Conservation (phyloP, 2,329 filamentous ascomycete species). For the Ilyonectria sp. region DNA sequence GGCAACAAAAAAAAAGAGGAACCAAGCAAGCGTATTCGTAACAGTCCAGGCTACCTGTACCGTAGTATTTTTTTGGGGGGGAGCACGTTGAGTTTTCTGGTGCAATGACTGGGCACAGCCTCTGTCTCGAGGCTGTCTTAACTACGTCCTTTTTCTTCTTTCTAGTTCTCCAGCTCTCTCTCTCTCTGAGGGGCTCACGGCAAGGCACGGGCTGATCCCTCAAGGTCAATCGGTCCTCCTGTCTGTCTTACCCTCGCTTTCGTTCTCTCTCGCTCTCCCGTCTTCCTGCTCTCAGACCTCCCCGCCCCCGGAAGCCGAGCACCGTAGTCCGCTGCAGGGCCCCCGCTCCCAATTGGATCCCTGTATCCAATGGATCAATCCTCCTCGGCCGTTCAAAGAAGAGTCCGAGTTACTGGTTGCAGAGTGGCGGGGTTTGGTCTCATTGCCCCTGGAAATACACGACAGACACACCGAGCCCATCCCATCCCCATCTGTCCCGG, state of each 20-base stretch:
- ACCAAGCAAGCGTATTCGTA: constrained; percentile 34
- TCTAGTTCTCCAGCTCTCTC: background rate
- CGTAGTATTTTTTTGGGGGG: constrained; percentile 25
- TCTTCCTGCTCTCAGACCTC: constrained; percentile 13
- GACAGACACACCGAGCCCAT: constrained; percentile 1
- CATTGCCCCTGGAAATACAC: constrained; percentile 12
- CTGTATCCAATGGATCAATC: constrained; percentile 6
- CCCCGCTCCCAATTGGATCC: constrained; percentile 11
- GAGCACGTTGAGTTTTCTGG: constrained; percentile 48
- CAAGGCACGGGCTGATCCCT: constrained; percentile 1
- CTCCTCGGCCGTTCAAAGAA: constrained; percentile 7
- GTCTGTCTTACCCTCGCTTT: constrained; percentile 18
- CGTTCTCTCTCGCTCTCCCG: constrained; percentile 35
- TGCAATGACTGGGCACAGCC: constrained; percentile 40
- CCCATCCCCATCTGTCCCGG: background rate
- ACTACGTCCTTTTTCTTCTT: constrained; percentile 1
- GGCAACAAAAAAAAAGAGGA: constrained; percentile 23
- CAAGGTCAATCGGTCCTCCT: constrained; percentile 17
- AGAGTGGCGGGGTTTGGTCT: constrained; percentile 20
- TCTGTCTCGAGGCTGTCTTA: constrained; percentile 3
- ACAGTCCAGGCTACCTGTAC: constrained; percentile 13
- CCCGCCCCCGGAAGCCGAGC: constrained; percentile 43
- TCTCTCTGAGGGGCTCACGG: background rate
- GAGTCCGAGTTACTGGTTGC: background rate
- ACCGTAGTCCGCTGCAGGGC: constrained; percentile 21